These are phyloP conservation scores for Sugiyamaella chiloensis DNA, from an alignment of 805 yeast genomes.

Conservation along the genomic window DNA sequence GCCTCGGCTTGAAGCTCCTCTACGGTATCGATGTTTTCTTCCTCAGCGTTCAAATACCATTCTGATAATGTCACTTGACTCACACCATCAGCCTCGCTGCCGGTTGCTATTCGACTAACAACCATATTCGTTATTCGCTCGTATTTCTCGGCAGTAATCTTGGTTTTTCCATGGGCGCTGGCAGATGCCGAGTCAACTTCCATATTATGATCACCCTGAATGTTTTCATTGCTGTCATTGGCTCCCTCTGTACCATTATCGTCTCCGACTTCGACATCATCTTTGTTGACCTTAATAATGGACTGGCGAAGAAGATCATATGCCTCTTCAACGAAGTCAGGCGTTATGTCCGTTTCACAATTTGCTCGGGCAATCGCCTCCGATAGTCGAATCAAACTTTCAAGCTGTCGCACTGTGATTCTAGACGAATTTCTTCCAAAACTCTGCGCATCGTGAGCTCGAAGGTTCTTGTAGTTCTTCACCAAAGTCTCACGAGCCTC, in stretches of 20 bases:
- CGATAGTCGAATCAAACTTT: constrained; percentile 85
- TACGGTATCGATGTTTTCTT: constrained; percentile 65
- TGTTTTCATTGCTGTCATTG: constrained; percentile 16
- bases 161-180: constrained; percentile 38
- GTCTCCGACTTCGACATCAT: constrained; percentile 80
- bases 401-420: constrained; percentile 95
- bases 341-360: constrained; percentile 83
- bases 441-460: constrained; percentile 90
- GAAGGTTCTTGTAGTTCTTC: constrained; percentile 73
- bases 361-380: constrained; percentile 98
- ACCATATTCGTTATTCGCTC: constrained; percentile 77
- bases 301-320: constrained; percentile 85
- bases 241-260: constrained; percentile 36
- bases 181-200: constrained; percentile 12
- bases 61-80: constrained; percentile 68
- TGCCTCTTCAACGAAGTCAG: constrained; percentile 88
- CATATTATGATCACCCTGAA: constrained; percentile 9
- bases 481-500: constrained; percentile 78
- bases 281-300: constrained; percentile 89
- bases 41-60: constrained; percentile 75
- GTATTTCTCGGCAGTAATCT: constrained; percentile 82
- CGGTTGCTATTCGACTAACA: constrained; percentile 57
- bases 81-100: constrained; percentile 53
- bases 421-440: constrained; percentile 76
- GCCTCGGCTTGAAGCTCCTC: constrained; percentile 69